Conservation (phyloP, 805 yeast species). For the Candida gorgasii region DNA sequence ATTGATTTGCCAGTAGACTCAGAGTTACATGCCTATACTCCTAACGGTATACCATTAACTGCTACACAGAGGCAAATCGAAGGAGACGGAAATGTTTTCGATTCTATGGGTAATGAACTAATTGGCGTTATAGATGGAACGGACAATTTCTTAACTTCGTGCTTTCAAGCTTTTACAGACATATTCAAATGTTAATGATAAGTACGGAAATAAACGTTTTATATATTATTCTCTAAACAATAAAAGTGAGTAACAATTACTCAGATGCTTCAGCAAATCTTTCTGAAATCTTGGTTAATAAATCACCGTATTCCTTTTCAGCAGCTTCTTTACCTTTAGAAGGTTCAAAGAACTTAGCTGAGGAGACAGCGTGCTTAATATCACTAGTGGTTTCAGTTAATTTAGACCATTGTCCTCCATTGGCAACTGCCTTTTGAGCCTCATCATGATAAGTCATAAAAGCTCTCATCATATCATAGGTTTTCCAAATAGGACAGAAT, state of each 20-base stretch:
- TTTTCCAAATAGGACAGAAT: conserved; percentile 99
- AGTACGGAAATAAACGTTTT: background rate
- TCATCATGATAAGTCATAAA: conserved; percentile 91
- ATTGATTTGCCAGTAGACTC: conserved; percentile 1
- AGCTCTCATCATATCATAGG: conserved; percentile 96
- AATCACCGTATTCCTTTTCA: conserved; percentile 71
- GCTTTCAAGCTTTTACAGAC: conserved; percentile 20
- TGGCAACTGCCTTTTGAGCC: conserved; percentile 94
- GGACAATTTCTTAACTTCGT: conserved; percentile 15
- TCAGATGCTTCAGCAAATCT: conserved; percentile 95
- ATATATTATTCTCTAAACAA: conserved; percentile 1
- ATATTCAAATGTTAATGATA: conserved; percentile 19
- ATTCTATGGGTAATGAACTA: conserved; percentile 14
- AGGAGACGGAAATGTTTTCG: conserved; percentile 10
- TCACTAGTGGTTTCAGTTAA: conserved; percentile 86
- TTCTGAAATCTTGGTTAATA: conserved; percentile 76
- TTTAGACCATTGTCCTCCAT: conserved; percentile 94
- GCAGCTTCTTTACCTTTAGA: conserved; percentile 82
- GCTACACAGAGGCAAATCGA: conserved; percentile 5
- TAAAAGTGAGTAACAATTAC: conserved; percentile 35
- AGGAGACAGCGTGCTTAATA: conserved; percentile 89
- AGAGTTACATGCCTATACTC: conserved; percentile 10
- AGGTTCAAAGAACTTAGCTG: conserved; percentile 96
- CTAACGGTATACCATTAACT: conserved; percentile 15
- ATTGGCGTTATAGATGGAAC: conserved; percentile 13